Base-by-base conservation (phyloP, 1,284 basidiomycete genomes). In the Apiotrichum veenhuisii region DNA sequence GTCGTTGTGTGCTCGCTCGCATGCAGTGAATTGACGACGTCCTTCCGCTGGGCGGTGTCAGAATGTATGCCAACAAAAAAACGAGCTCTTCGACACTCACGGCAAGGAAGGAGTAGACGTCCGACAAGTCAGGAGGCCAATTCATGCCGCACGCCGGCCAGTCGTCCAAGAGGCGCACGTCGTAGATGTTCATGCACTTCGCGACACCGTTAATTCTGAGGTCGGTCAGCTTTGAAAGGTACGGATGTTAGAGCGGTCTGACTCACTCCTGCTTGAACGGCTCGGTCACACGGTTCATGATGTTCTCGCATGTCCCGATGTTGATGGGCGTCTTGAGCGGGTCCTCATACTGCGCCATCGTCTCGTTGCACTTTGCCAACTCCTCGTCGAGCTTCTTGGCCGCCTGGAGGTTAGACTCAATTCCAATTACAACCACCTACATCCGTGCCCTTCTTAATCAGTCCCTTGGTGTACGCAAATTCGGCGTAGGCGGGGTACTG, bases 101-200 rank as follows among this genome's bases (percentile, higher is more conserved):
- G 26, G 82, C 84, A 15, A 99, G 83, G 71, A 94, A 97, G 4
- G 80, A 78, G 42, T 86, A 87, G 38, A 97, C 82, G 47, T 87
- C 84, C 11, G 80, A 74, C 25, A 98, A 83, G 64, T 92, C 91
- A n/a, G 87, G 86, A 5, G 95, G 95, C 95, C 95, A 99, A 75
- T 95, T 95, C 91, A 98, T 90, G 1, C 95, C 95, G 75, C 95
- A 99, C 3, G 85, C 87, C n/a, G 94, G 94, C 46, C 75, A 80
- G 15, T 82, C 82, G 72, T 99, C 96, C 54, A 87, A 85, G 27
- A 91, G 78, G 34, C 96, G 87, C 22, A 98, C 84, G 70, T 99
- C 96, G 69, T 98, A 99, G 45, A 98, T 85, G 74, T 99, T 99
- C 67, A 94, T 81, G 75, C 95, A 99, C 76, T 85, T 87, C 38